These are phyloP conservation scores for Vaccinium macrocarpon DNA, from an alignment of 148 eudicot genomes.

Conservation along the genomic window DNA sequence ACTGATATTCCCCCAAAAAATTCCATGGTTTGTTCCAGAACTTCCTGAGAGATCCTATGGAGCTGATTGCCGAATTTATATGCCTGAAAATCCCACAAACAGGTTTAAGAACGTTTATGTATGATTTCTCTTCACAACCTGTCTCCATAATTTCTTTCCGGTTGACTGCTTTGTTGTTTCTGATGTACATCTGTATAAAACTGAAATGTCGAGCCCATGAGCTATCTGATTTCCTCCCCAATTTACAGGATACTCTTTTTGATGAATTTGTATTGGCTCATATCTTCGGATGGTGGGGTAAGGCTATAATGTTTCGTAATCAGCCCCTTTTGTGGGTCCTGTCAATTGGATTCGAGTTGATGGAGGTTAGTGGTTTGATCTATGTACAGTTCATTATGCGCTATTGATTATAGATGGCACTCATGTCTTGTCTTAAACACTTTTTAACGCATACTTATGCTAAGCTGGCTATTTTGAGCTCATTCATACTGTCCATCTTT, in stretches of 20 bases:
- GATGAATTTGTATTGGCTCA: conserved; percentile 95
- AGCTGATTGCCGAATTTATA: conserved; percentile 85
- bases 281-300: conserved; percentile 99
- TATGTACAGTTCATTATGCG: background rate
- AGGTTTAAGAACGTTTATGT: conserved; percentile 99
- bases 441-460: background rate
- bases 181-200: background rate
- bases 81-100: conserved; percentile 80
- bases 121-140: conserved; percentile 66
- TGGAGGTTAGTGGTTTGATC: conserved; percentile 62
- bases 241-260: conserved; percentile 76
- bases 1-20: background rate
- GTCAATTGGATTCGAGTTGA: conserved; percentile 91
- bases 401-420: background rate
- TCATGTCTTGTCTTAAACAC: background rate
- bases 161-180: conserved; percentile 15
- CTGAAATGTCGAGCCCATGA: conserved; percentile 8
- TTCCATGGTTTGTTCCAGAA: conserved; percentile 42
- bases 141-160: background rate
- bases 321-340: conserved; percentile 97
- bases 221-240: conserved; percentile 21
- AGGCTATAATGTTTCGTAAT: conserved; percentile 99
- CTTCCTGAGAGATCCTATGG: conserved; percentile 98
- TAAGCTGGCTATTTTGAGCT: conserved; percentile 11
- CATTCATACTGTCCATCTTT: conserved; percentile 11